These are phyloP conservation scores for Hypomyces rosellus DNA, from an alignment of 2,329 filamentous ascomycete species.

Conservation along the genomic window DNA sequence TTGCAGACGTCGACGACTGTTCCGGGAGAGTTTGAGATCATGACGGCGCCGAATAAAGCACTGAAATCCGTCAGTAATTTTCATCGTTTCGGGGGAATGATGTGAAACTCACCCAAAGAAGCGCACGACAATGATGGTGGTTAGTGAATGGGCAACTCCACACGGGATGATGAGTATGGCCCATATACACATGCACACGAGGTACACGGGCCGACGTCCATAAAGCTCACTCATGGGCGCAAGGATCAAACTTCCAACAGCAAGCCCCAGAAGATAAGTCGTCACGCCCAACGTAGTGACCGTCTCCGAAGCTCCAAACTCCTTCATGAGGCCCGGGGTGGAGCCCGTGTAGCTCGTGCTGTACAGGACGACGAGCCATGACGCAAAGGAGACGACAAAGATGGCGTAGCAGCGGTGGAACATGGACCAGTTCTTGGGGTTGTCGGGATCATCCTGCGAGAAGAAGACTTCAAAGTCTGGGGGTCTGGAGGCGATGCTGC, in stretches of 20 bases:
- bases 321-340: slow-evolving; percentile 59
- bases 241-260: slow-evolving; percentile 62
- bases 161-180: slow-evolving; percentile 65
- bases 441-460: slow-evolving; percentile 53
- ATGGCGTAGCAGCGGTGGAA: slow-evolving; percentile 38
- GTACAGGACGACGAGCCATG: slow-evolving; percentile 58
- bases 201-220: slow-evolving; percentile 62
- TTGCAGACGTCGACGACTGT: slow-evolving; percentile 77
- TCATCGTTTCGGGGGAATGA: background rate
- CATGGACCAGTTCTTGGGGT: slow-evolving; percentile 64
- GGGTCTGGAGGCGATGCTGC: slow-evolving; percentile 37
- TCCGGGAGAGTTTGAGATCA: slow-evolving; percentile 79
- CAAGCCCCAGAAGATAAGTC: slow-evolving; percentile 70
- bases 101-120: slow-evolving; percentile 56
- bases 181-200: slow-evolving; percentile 58
- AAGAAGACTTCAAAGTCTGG: slow-evolving; percentile 70
- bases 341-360: slow-evolving; percentile 74
- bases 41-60: slow-evolving; percentile 58
- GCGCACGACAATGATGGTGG: slow-evolving; percentile 62
- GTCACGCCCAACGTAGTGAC: slow-evolving; percentile 71
- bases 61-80: slow-evolving; percentile 7
- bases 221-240: slow-evolving; percentile 70
- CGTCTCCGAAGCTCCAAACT: slow-evolving; percentile 55
- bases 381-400: slow-evolving; percentile 39
- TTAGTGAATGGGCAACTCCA: slow-evolving; percentile 61